Conservation (phyloP, 2,329 filamentous ascomycete species). For the Aspergillus vadensis region DNA sequence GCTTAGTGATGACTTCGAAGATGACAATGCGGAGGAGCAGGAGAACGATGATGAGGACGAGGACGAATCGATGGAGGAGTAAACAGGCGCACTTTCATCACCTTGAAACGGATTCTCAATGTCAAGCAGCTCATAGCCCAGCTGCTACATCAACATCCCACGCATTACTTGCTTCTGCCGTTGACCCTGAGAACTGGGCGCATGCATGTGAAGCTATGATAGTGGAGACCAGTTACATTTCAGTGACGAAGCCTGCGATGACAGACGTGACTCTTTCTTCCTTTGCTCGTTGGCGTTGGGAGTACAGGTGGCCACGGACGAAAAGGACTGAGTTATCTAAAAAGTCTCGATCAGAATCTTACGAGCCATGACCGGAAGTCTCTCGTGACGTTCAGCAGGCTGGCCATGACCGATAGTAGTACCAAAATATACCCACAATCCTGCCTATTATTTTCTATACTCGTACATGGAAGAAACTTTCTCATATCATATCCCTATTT, state of each 20-base stretch:
- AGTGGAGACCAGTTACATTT: background rate
- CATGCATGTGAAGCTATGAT: background rate
- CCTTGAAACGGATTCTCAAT: background rate
- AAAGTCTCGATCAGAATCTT: background rate
- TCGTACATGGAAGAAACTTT: background rate
- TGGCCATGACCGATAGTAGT: constrained; percentile 9
- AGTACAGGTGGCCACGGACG: background rate
- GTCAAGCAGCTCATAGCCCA: background rate
- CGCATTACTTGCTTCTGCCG: background rate
- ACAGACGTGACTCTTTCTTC: background rate
- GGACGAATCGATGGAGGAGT: constrained; percentile 48
- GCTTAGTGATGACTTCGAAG: constrained; percentile 55
- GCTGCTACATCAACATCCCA: background rate
- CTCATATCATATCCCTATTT: background rate
- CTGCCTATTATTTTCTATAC: background rate
- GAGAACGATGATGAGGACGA: constrained; percentile 30
- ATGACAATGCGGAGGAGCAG: constrained; percentile 44
- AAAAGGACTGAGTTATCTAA: background rate
- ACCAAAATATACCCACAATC: constrained; percentile 21
- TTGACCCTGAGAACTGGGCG: background rate
- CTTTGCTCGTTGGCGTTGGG: background rate
- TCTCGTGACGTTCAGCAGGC: background rate
- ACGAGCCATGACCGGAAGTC: constrained; percentile 1
- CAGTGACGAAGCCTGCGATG: background rate
- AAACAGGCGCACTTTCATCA: constrained; percentile 16